Evolutionary conservation across 805 yeast genomes (phyloP).

Genomic region (Starmerella vaccinii): DNA sequence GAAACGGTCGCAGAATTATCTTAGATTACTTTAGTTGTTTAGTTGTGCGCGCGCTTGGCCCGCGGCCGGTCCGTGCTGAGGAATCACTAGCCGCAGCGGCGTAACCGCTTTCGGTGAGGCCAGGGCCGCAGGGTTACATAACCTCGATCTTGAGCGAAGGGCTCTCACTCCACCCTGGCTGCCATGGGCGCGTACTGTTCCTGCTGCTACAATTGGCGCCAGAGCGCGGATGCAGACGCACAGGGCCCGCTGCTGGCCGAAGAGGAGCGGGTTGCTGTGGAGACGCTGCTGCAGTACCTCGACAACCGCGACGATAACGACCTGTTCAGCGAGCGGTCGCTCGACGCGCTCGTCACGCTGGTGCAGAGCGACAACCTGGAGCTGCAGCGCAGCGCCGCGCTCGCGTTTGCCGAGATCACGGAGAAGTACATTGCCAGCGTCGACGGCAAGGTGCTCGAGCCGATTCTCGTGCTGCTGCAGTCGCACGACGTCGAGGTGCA

Average conservation of each 20-base stretch:
- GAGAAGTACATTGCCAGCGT: slow-evolving; percentile 84
- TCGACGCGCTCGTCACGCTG: slow-evolving; percentile 79
- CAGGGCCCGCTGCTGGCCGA: slow-evolving; percentile 78
- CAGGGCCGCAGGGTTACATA: slow-evolving; percentile 3
- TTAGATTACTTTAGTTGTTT: no score
- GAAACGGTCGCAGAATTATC: no score
- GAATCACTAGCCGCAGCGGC: background rate
- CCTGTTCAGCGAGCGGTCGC: slow-evolving; percentile 70
- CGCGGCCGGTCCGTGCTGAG: background rate
- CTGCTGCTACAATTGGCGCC: slow-evolving; percentile 20
- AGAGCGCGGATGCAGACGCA: slow-evolving; percentile 62
- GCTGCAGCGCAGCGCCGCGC: slow-evolving; percentile 90
- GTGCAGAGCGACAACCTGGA: slow-evolving; percentile 93
- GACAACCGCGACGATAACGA: slow-evolving; percentile 85
- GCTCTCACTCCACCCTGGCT: slow-evolving; percentile 3
- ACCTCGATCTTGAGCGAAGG: background rate
- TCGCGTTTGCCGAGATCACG: slow-evolving; percentile 96
- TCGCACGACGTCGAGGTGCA: slow-evolving; percentile 88
- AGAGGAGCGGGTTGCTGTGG: slow-evolving; percentile 92
- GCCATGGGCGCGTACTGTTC: slow-evolving; percentile 21
- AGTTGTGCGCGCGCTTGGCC: no score
- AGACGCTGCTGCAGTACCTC: slow-evolving; percentile 74
- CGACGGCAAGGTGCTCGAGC: slow-evolving; percentile 83
- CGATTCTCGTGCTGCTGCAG: slow-evolving; percentile 77
- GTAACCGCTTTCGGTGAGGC: background rate